Conservation (phyloP, 805 yeast species). For the Torulaspora delbrueckii region DNA sequence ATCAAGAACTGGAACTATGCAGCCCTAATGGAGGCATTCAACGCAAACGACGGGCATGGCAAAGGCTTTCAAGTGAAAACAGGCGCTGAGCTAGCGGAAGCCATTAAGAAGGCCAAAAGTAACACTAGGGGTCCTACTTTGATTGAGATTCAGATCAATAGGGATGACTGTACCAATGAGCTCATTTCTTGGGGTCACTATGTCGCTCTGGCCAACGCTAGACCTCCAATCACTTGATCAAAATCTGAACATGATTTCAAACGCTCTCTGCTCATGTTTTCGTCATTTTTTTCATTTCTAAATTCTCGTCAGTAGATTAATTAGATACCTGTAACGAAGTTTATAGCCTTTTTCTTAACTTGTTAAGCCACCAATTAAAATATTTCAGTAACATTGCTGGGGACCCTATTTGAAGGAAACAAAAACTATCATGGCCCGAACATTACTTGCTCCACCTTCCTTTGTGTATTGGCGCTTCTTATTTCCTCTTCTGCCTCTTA, state of each 20-base stretch:
- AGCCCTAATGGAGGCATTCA: slow-evolving; percentile 12
- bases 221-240: neutral
- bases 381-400: too few species aligned
- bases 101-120: neutral
- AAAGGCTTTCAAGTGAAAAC: slow-evolving; percentile 1
- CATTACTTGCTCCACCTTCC: too few species aligned
- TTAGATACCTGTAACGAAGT: too few species aligned
- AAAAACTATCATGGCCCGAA: too few species aligned
- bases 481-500: too few species aligned
- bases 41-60: slow-evolving; percentile 7
- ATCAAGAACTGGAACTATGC: slow-evolving; percentile 18
- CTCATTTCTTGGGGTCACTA: slow-evolving; percentile 1
- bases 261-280: neutral
- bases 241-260: neutral
- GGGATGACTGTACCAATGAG: slow-evolving; percentile 2
- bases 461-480: too few species aligned
- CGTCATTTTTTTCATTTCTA: too few species aligned
- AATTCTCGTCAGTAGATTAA: too few species aligned
- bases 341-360: too few species aligned
- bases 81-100: neutral
- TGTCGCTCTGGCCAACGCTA: slow-evolving; percentile 1
- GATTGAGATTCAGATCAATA: slow-evolving; percentile 1
- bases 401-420: too few species aligned
- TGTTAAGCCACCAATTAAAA: too few species aligned
- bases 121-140: slow-evolving; percentile 1